Percentiles rank a stretch among this genome's conserved stretches.
Evolutionary conservation across 2,329 filamentous ascomycete genomes (phyloP).

Genomic region (Botryotinia narcissicola): DNA sequence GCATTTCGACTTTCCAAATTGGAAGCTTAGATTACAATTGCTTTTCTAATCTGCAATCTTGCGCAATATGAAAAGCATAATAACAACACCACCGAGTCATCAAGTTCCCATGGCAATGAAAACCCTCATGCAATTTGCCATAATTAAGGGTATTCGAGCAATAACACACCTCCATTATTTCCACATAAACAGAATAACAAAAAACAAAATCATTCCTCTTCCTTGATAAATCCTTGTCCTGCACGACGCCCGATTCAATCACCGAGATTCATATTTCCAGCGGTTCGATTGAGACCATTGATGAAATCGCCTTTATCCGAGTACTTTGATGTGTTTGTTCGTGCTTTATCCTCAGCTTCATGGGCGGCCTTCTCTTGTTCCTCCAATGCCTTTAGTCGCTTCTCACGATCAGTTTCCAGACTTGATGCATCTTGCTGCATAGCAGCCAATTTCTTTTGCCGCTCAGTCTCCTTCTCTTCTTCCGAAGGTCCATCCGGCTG

Average conservation of each 20-base stretch:
- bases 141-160: background rate
- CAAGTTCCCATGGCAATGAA: background rate
- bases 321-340: conserved; percentile 57
- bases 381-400: conserved; percentile 64
- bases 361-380: conserved; percentile 61
- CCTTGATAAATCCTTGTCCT: conserved; percentile 46
- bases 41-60: conserved; percentile 5
- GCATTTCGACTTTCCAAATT: background rate
- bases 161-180: conserved; percentile 3
- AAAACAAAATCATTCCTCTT: conserved; percentile 39
- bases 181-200: background rate
- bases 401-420: conserved; percentile 67
- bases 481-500: conserved; percentile 17
- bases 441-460: conserved; percentile 65
- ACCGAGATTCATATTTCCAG: conserved; percentile 50
- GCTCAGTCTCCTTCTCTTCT: conserved; percentile 51
- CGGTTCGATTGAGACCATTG: conserved; percentile 60
- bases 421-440: conserved; percentile 71
- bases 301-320: conserved; percentile 65
- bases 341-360: conserved; percentile 64
- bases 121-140: background rate
- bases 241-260: conserved; percentile 50
- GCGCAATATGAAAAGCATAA: background rate
- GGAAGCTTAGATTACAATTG: background rate
- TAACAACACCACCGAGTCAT: background rate